A percentile compares a stretch with the other conserved stretches of the same genome.
Conservation (phyloP, 2,329 filamentous ascomycete genomes). For the Botrytis pseudocinerea region DNA sequence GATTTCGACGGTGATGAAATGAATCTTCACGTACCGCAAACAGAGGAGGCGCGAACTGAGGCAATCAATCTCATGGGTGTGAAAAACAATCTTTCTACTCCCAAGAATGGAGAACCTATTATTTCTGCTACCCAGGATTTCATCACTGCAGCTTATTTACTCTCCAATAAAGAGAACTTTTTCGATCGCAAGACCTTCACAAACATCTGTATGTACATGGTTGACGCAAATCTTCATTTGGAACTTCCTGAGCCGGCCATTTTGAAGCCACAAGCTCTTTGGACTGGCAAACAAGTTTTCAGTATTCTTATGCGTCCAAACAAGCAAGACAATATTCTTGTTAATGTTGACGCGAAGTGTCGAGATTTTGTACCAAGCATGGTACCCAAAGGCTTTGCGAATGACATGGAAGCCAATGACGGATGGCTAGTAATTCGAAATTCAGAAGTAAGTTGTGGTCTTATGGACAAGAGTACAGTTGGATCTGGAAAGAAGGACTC, state of each 20-base stretch:
- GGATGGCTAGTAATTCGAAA: slow-evolving; percentile 92
- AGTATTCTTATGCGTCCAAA: slow-evolving; percentile 89
- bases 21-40: slow-evolving; percentile 97
- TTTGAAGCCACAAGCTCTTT: slow-evolving; percentile 79
- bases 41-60: slow-evolving; percentile 92
- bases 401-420: slow-evolving; percentile 82
- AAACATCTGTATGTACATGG: slow-evolving; percentile 92
- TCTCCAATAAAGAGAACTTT: slow-evolving; percentile 91
- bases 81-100: slow-evolving; percentile 92
- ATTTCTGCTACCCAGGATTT: slow-evolving; percentile 99
- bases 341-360: slow-evolving; percentile 93
- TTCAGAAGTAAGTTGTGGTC: slow-evolving; percentile 94
- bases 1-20: slow-evolving; percentile 99
- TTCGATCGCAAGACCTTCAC: slow-evolving; percentile 86
- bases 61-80: slow-evolving; percentile 97
- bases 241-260: slow-evolving; percentile 87
- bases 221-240: slow-evolving; percentile 73
- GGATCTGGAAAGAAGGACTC: slow-evolving; percentile 97
- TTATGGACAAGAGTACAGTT: slow-evolving; percentile 98
- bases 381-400: slow-evolving; percentile 34
- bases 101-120: slow-evolving; percentile 96
- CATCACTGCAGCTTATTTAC: slow-evolving; percentile 88
- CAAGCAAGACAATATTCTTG: slow-evolving; percentile 73
- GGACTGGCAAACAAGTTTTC: slow-evolving; percentile 98
- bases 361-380: slow-evolving; percentile 69